These are phyloP conservation scores for Knoxia roxburghii DNA, from an alignment of 257 asterid genomes.

Conservation along the genomic window DNA sequence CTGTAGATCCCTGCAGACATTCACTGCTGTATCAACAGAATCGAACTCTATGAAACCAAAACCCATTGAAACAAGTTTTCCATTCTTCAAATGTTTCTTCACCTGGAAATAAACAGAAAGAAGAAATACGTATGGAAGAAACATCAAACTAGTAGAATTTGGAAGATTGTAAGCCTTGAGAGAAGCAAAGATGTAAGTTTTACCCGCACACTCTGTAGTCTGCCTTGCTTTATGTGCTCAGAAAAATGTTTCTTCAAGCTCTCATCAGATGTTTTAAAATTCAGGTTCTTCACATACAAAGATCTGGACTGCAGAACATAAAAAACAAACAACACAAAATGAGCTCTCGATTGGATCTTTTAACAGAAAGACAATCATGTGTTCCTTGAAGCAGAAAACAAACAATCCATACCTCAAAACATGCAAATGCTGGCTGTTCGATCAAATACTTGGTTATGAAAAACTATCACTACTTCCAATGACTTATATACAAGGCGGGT, in stretches of 20 bases:
- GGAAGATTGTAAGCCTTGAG: background rate
- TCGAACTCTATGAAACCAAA: conserved; percentile 92
- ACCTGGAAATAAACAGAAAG: conserved; percentile 35
- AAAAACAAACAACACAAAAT: conserved; percentile 11
- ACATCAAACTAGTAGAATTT: background rate
- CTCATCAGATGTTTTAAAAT: conserved; percentile 81
- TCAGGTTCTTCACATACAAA: conserved; percentile 79
- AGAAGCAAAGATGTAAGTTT: conserved; percentile 13
- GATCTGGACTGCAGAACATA: conserved; percentile 70
- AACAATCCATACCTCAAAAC: background rate
- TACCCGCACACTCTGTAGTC: conserved; percentile 82
- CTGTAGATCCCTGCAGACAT: conserved; percentile 75
- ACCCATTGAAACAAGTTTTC: conserved; percentile 86
- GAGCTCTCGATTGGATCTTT: background rate
- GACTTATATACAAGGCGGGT: background rate
- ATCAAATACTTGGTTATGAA: background rate
- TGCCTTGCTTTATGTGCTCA: conserved; percentile 68
- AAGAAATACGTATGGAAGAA: conserved; percentile 7
- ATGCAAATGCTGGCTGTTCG: background rate
- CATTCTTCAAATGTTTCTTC: conserved; percentile 82
- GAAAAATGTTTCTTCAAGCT: conserved; percentile 62
- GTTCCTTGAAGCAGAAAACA: background rate
- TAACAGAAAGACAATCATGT: background rate
- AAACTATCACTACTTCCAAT: background rate
- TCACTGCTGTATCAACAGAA: conserved; percentile 66